These are phyloP conservation scores for Fusarium guadeloupense DNA, from an alignment of 2,329 filamentous ascomycete genomes.

Conservation along the genomic window DNA sequence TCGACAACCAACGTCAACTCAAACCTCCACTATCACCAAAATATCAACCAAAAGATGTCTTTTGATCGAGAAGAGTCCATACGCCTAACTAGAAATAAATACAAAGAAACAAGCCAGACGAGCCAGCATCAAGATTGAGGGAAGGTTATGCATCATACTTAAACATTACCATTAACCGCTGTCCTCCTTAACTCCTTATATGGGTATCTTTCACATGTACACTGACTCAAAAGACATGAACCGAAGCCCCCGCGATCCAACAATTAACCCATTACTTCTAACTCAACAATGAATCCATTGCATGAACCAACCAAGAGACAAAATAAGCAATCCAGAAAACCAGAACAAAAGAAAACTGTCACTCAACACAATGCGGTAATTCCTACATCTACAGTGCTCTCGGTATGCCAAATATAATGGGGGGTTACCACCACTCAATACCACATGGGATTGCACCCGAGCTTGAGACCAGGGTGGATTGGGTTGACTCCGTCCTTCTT, in stretches of 20 bases:
- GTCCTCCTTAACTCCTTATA: background rate
- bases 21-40: background rate
- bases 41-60: background rate
- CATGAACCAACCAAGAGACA: background rate
- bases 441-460: conserved; percentile 9
- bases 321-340: background rate
- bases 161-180: background rate
- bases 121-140: background rate
- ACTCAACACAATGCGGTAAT: background rate
- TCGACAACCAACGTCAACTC: background rate
- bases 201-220: background rate
- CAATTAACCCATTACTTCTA: background rate
- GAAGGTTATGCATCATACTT: background rate
- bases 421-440: background rate
- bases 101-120: background rate
- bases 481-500: background rate
- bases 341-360: background rate
- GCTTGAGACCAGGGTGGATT: conserved; percentile 4
- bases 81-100: no score
- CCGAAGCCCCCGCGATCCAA: background rate
- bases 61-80: background rate
- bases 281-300: background rate
- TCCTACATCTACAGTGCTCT: background rate
- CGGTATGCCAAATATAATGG: background rate
- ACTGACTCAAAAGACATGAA: background rate